Conservation (phyloP, 306 rosid species). For the Gleditsia sinensis region DNA sequence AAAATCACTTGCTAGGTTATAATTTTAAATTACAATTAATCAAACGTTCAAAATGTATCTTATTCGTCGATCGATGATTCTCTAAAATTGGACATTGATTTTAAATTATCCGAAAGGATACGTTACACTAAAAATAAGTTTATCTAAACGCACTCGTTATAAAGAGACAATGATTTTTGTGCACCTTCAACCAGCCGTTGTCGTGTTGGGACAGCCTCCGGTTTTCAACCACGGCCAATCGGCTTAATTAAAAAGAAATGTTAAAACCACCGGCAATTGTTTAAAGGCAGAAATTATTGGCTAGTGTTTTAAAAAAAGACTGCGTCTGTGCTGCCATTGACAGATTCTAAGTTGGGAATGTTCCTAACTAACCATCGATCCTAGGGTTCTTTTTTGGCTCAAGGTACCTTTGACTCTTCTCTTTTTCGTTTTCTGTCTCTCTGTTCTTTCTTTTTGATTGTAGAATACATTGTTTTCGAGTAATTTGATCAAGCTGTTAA, state of each 20-base stretch:
- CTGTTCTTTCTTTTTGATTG: neutral
- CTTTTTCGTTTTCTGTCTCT: neutral
- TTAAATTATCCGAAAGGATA: neutral
- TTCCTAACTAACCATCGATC: slow-evolving; percentile 29
- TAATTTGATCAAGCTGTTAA: neutral
- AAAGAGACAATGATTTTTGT: neutral
- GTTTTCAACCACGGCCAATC: neutral
- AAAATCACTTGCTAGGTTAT: neutral
- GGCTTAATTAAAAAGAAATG: neutral
- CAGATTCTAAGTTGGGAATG: slow-evolving; percentile 45
- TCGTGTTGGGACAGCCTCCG: neutral
- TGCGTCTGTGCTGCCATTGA: slow-evolving; percentile 26
- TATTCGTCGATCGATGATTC: neutral
- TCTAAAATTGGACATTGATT: neutral
- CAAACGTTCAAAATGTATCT: neutral
- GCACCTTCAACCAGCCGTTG: neutral
- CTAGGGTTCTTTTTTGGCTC: slow-evolving; percentile 48
- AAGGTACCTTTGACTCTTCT: slow-evolving; percentile 30
- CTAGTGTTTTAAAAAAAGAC: neutral
- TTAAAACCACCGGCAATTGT: slow-evolving; percentile 22
- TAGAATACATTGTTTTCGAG: slow-evolving; percentile 12
- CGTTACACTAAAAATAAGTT: neutral
- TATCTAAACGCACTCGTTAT: neutral
- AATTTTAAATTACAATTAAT: neutral
- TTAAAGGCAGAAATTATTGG: slow-evolving; percentile 12